Conservation (phyloP, 306 rosid genomes). For the Castanospermum australe region DNA sequence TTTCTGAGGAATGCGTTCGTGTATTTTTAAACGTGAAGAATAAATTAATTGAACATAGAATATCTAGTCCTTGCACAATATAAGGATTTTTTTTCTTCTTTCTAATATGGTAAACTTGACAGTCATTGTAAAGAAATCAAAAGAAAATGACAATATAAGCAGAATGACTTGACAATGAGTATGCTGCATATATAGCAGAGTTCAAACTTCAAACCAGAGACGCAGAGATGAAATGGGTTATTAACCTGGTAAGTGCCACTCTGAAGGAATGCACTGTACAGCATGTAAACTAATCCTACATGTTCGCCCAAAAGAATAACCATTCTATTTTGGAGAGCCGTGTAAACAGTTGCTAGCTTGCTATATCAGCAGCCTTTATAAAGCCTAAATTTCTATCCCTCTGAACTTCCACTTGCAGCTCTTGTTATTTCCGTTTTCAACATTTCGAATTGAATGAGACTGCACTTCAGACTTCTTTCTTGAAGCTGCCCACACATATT, state of each 20-base stretch:
- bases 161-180: background rate
- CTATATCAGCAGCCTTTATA: background rate
- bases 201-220: background rate
- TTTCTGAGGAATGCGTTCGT: no score
- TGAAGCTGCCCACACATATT: conserved; percentile 36
- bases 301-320: background rate
- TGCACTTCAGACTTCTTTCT: conserved; percentile 56
- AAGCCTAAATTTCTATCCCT: background rate
- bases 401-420: background rate
- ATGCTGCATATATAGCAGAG: background rate
- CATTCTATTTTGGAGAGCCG: background rate
- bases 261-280: background rate
- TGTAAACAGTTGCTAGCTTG: background rate
- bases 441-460: conserved; percentile 45
- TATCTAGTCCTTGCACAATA: background rate
- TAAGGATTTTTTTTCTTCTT: background rate
- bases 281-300: background rate
- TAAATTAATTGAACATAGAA: no score
- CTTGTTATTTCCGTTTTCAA: conserved; percentile 28
- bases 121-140: background rate
- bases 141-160: no score
- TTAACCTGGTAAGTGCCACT: background rate
- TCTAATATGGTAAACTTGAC: background rate
- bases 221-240: background rate
- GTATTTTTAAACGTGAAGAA: no score